phyloP scores from a whole-genome alignment of 163 green algal genomes.

The Scenedesmus sp. region DNA sequence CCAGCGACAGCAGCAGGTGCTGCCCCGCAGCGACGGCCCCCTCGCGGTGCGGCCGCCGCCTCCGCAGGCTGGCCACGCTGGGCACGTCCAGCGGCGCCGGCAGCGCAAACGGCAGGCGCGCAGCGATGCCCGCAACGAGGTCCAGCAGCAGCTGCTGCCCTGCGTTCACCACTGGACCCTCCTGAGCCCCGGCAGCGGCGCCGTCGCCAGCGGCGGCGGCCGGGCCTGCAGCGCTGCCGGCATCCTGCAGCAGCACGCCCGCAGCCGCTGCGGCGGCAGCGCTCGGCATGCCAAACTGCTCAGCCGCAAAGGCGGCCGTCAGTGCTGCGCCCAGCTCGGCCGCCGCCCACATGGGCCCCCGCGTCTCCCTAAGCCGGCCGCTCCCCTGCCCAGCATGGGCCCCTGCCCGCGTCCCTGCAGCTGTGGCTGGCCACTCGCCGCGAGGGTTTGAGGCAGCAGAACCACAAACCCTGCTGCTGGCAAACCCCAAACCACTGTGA shows the following conservation, averaged over 20 bases:
- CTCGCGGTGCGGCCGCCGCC: not conserved
- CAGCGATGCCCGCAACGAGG: not conserved
- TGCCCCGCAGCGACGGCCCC: not conserved
- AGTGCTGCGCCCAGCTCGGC: slow-evolving; percentile 26
- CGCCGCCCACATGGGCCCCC: slow-evolving; percentile 40
- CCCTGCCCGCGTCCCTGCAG: not conserved
- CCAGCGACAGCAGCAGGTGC: slow-evolving; percentile 35
- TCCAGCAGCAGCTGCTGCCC: slow-evolving; percentile 20
- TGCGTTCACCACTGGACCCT: not conserved
- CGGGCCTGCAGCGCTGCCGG: not conserved
- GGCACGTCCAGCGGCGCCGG: slow-evolving; percentile 35
- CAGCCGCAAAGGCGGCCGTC: slow-evolving; percentile 34
- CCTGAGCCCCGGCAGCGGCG: not conserved
- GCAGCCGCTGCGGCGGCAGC: slow-evolving; percentile 2
- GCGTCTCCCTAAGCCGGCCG: not conserved
- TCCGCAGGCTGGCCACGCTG: not conserved
- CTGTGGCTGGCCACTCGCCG: not conserved
- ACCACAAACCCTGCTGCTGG: too few relatives aligned
- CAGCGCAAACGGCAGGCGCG: slow-evolving; percentile 24
- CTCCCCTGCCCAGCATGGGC: not conserved
- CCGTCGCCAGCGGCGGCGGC: not conserved
- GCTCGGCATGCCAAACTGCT: not conserved
- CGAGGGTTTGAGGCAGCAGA: not conserved
- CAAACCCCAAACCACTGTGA: not conserved
- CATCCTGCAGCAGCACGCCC: not conserved